A percentile compares a stretch with the other conserved stretches of the same genome.
phyloP scores from a whole-genome alignment of 257 asterid genomes.

The Jaltomata sinuosa region DNA sequence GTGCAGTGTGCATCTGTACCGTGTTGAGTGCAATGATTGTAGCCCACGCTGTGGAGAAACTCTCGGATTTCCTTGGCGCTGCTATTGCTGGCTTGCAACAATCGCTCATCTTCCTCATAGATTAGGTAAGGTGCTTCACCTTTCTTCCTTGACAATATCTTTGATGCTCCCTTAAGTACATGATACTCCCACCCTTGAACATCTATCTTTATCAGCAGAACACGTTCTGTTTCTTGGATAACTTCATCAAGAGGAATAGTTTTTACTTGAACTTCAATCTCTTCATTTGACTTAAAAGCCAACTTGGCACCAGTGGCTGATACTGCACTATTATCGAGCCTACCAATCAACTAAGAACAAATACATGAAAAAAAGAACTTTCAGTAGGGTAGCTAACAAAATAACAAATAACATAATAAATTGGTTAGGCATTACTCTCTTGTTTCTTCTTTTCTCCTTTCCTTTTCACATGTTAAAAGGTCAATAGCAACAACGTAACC shows the following conservation, averaged over 20 bases:
- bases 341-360: slow-evolving; percentile 67
- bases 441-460: not conserved
- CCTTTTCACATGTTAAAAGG: not conserved
- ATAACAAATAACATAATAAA: not conserved
- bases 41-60: slow-evolving; percentile 66
- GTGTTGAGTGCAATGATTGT: slow-evolving; percentile 55
- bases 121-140: slow-evolving; percentile 91
- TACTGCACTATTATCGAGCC: slow-evolving; percentile 96
- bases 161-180: slow-evolving; percentile 83
- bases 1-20: slow-evolving; percentile 98
- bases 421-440: not conserved
- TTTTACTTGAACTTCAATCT: slow-evolving; percentile 68
- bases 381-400: not conserved
- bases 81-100: slow-evolving; percentile 90
- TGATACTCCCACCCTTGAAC: slow-evolving; percentile 99
- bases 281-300: slow-evolving; percentile 95
- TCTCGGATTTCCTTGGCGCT: slow-evolving; percentile 68
- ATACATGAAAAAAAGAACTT: not conserved
- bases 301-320: slow-evolving; percentile 87
- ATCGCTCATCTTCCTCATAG: slow-evolving; percentile 91
- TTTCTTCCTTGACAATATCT: slow-evolving; percentile 68
- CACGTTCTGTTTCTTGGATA: slow-evolving; percentile 54
- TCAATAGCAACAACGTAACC: not conserved
- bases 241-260: slow-evolving; percentile 76
- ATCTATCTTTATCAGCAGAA: slow-evolving; percentile 76